phyloP scores from a whole-genome alignment of 2,329 filamentous ascomycete genomes.

The Aspergillus aculeatus region DNA sequence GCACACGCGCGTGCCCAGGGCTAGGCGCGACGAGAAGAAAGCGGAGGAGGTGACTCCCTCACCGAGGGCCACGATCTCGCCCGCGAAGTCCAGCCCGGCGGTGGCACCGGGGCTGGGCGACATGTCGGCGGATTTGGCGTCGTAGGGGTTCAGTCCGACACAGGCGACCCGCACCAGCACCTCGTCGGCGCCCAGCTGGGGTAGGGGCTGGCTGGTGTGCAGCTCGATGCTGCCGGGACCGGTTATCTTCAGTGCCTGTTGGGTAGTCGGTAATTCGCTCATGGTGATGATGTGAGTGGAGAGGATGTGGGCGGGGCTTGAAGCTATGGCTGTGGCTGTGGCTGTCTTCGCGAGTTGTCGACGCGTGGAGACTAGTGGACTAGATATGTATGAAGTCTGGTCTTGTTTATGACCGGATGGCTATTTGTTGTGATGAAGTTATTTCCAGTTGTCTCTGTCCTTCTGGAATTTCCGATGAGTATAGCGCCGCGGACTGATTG shows the following conservation, averaged over 20 bases:
- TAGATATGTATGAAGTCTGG: too few relatives aligned
- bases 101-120: slow-evolving; percentile 5
- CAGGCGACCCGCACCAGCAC: slow-evolving; percentile 3
- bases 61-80: slow-evolving; percentile 17
- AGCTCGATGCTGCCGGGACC: background rate
- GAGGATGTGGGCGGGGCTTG: too few relatives aligned
- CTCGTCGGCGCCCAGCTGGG: background rate
- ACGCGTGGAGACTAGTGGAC: too few relatives aligned
- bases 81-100: slow-evolving; percentile 25
- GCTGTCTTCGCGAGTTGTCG: too few relatives aligned
- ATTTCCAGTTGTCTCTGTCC: too few relatives aligned
- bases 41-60: background rate
- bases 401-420: too few relatives aligned
- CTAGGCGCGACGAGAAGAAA: slow-evolving; percentile 2
- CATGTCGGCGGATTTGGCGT: slow-evolving; percentile 11
- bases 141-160: slow-evolving; percentile 26
- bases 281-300: too few relatives aligned
- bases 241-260: background rate
- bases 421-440: too few relatives aligned
- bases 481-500: too few relatives aligned
- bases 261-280: too few relatives aligned
- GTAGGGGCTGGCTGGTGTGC: background rate
- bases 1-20: slow-evolving; percentile 34
- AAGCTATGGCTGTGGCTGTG: too few relatives aligned
- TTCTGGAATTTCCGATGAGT: too few relatives aligned